A percentile compares a stretch with the other conserved stretches of the same genome.
These are phyloP conservation scores for Boletus huronensis DNA, from an alignment of 768 basidiomycete genomes.

Conservation along the genomic window DNA sequence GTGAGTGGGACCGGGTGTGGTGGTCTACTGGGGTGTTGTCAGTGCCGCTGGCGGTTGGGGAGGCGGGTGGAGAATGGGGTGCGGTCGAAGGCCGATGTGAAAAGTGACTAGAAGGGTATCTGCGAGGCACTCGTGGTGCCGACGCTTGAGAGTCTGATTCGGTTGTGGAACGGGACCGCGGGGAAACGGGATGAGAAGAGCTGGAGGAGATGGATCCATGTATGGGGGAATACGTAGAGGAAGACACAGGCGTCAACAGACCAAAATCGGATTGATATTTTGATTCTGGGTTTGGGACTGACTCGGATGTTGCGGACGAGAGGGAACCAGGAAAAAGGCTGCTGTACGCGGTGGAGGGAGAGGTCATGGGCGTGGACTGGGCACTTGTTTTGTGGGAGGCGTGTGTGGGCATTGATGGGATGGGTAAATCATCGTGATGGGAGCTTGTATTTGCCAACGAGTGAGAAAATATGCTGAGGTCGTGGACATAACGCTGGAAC, in stretches of 20 bases:
- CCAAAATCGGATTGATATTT: conserved; percentile 18
- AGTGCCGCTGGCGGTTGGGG: background rate
- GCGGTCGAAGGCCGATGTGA: conserved; percentile 20
- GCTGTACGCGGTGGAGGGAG: conserved; percentile 22
- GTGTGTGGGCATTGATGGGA: background rate
- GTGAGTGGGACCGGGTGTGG: conserved; percentile 14
- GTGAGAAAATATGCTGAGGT: conserved; percentile 16
- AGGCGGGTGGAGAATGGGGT: conserved; percentile 4
- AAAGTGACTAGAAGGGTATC: background rate
- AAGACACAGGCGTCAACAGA: conserved; percentile 2
- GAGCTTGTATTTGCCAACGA: conserved; percentile 14
- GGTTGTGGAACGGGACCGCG: conserved; percentile 16
- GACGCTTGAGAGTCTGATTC: conserved; percentile 19
- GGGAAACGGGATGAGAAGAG: conserved; percentile 13
- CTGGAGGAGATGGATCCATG: conserved; percentile 13
- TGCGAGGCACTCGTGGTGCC: background rate
- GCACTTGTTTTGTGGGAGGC: conserved; percentile 10
- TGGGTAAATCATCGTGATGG: conserved; percentile 11
- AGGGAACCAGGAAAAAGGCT: conserved; percentile 18
- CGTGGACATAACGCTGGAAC: conserved; percentile 11
- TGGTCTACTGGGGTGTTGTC: conserved; percentile 4
- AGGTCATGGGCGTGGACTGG: conserved; percentile 26
- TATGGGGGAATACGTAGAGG: conserved; percentile 10
- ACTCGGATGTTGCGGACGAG: conserved; percentile 28
- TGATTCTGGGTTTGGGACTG: conserved; percentile 9